phyloP scores from a whole-genome alignment of 2,329 filamentous ascomycete genomes.

The Chrysosporium keratinophilum region DNA sequence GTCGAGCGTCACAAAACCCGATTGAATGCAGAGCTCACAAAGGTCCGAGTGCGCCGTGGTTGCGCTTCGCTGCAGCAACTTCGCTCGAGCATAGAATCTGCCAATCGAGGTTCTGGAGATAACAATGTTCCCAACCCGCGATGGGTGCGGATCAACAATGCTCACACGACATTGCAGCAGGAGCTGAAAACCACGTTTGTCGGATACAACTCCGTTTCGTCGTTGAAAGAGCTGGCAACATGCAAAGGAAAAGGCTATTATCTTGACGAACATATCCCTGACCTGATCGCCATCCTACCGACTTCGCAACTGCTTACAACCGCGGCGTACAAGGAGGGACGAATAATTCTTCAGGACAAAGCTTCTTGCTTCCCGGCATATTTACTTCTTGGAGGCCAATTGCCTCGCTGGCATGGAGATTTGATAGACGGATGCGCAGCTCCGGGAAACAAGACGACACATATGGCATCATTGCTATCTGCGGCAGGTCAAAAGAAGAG shows the following conservation, averaged over 20 bases:
- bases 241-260: slow-evolving; percentile 45
- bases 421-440: slow-evolving; percentile 90
- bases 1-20: slow-evolving; percentile 74
- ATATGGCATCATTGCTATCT: slow-evolving; percentile 64
- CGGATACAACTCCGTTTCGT: slow-evolving; percentile 47
- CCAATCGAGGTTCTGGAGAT: slow-evolving; percentile 33
- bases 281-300: slow-evolving; percentile 68
- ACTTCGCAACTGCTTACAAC: slow-evolving; percentile 61
- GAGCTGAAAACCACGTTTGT: slow-evolving; percentile 68
- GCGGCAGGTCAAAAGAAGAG: slow-evolving; percentile 21
- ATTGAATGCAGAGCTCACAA: slow-evolving; percentile 70
- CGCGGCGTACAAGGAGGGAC: slow-evolving; percentile 61
- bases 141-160: slow-evolving; percentile 80
- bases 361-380: slow-evolving; percentile 95
- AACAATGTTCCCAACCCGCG: slow-evolving; percentile 52
- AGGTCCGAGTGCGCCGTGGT: slow-evolving; percentile 61
- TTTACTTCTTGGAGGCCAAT: slow-evolving; percentile 56
- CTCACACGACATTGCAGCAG: slow-evolving; percentile 59
- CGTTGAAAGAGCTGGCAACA: slow-evolving; percentile 46
- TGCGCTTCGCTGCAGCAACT: slow-evolving; percentile 59
- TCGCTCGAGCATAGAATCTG: slow-evolving; percentile 25
- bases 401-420: slow-evolving; percentile 47
- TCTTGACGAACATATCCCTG: slow-evolving; percentile 71
- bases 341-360: slow-evolving; percentile 88
- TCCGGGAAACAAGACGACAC: slow-evolving; percentile 95